These are phyloP conservation scores for Suhomyces yuchorum DNA, from an alignment of 1,139 yeast species.

Conservation along the genomic window DNA sequence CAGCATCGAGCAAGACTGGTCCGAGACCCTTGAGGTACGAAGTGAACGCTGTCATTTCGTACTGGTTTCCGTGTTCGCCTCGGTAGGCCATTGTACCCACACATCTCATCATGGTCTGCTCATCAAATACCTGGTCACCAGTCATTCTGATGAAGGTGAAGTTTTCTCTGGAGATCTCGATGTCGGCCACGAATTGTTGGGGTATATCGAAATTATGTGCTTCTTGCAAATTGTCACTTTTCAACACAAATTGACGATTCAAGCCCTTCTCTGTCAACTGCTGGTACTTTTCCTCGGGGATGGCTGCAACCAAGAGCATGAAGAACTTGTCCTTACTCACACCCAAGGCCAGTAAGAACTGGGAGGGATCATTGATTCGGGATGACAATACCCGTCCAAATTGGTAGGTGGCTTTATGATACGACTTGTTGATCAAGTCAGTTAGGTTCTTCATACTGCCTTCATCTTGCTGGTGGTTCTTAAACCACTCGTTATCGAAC, in stretches of 20 bases:
- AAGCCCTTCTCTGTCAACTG: background rate
- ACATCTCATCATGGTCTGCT: slow-evolving; percentile 23
- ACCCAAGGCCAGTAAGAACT: slow-evolving; percentile 25
- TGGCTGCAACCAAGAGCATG: slow-evolving; percentile 31
- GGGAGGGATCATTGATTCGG: slow-evolving; percentile 35
- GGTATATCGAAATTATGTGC: slow-evolving; percentile 36
- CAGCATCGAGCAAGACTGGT: slow-evolving; percentile 1
- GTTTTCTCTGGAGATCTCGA: background rate
- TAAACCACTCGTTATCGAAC: slow-evolving; percentile 1
- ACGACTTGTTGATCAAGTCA: slow-evolving; percentile 48
- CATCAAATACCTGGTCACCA: slow-evolving; percentile 23
- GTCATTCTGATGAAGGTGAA: slow-evolving; percentile 15
- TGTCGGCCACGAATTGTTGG: slow-evolving; percentile 4
- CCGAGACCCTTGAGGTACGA: slow-evolving; percentile 2
- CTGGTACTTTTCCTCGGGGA: slow-evolving; percentile 20
- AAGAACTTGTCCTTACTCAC: slow-evolving; percentile 27
- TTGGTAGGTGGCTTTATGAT: slow-evolving; percentile 46
- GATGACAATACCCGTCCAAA: slow-evolving; percentile 45
- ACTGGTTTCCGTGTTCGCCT: background rate
- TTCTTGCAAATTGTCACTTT: slow-evolving; percentile 22
- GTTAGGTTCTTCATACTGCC: slow-evolving; percentile 20
- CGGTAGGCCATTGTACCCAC: slow-evolving; percentile 48
- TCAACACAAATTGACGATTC: slow-evolving; percentile 19
- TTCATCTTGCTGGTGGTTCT: background rate
- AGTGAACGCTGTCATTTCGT: slow-evolving; percentile 5